Conservation (phyloP, 2,329 filamentous ascomycete genomes). For the Sporothrix variecibatus region DNA sequence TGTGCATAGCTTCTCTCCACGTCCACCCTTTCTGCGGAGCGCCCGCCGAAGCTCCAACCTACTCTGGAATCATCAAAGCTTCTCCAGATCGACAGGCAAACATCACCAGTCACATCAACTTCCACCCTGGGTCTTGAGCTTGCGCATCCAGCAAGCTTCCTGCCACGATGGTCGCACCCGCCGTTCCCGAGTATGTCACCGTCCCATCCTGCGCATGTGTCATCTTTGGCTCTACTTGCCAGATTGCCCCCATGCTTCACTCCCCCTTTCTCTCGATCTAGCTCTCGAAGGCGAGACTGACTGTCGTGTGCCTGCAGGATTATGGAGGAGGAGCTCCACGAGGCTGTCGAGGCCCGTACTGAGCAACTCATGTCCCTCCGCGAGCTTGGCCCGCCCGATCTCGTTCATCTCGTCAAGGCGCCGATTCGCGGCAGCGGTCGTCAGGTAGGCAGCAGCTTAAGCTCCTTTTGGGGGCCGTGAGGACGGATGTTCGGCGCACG, state of each 20-base stretch:
- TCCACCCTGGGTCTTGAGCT: neutral
- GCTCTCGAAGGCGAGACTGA: constrained; percentile 28
- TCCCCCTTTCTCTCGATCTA: neutral
- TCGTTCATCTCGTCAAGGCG: constrained; percentile 90
- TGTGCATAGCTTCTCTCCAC: neutral
- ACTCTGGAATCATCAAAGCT: neutral
- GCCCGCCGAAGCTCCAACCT: constrained; percentile 11
- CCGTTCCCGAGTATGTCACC: constrained; percentile 70
- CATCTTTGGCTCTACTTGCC: neutral
- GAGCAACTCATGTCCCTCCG: constrained; percentile 83
- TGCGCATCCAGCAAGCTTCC: constrained; percentile 17
- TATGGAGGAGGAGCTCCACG: constrained; percentile 88
- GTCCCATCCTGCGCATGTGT: neutral
- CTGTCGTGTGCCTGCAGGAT: constrained; percentile 58
- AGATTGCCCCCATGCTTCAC: neutral
- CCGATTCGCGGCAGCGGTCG: constrained; percentile 58
- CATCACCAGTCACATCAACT: neutral
- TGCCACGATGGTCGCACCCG: constrained; percentile 68
- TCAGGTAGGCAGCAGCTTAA: constrained; percentile 45
- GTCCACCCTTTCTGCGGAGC: neutral
- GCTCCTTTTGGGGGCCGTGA: neutral
- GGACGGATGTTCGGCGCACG: neutral
- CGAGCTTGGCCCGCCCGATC: constrained; percentile 91
- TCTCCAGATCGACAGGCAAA: neutral
- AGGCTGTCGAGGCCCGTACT: constrained; percentile 88